These are phyloP conservation scores for Remersonia thermophila DNA, from an alignment of 2,329 filamentous ascomycete species.

Conservation along the genomic window DNA sequence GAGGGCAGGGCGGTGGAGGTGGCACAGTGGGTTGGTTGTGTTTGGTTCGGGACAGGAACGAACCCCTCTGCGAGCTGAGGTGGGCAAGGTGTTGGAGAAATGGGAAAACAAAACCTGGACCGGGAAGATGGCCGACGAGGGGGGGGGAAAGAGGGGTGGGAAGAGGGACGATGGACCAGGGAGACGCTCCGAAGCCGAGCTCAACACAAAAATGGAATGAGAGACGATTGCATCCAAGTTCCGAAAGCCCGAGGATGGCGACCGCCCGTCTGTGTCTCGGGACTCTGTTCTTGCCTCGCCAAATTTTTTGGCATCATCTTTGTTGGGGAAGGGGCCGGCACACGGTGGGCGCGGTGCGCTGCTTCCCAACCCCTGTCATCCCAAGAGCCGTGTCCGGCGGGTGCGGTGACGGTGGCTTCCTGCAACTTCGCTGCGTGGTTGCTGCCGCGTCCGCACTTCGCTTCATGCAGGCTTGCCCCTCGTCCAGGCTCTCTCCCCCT, in stretches of 20 bases:
- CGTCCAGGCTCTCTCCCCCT: slow-evolving; percentile 10
- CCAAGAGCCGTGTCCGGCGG: slow-evolving; percentile 6
- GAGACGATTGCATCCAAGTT: slow-evolving; percentile 6
- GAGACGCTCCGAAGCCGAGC: slow-evolving; percentile 5
- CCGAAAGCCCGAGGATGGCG: slow-evolving; percentile 3
- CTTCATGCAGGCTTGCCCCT: slow-evolving; percentile 9
- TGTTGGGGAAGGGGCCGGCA: slow-evolving; percentile 22
- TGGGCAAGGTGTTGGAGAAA: slow-evolving; percentile 1
- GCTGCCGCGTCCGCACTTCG: too few relatives aligned
- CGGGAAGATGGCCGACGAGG: too few relatives aligned
- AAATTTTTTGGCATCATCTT: slow-evolving; percentile 22
- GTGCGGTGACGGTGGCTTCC: slow-evolving; percentile 10
- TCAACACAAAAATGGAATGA: slow-evolving; percentile 7
- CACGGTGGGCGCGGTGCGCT: slow-evolving; percentile 1
- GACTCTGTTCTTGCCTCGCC: slow-evolving; percentile 16
- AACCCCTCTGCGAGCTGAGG: not conserved
- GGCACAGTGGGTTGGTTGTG: not conserved
- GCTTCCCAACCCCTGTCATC: slow-evolving; percentile 11
- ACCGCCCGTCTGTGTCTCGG: slow-evolving; percentile 7
- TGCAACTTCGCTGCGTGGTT: slow-evolving; percentile 7
- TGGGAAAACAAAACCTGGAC: too few relatives aligned
- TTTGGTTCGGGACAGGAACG: too few relatives aligned
- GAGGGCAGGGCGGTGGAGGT: slow-evolving; percentile 1
- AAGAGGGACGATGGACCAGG: too few relatives aligned
- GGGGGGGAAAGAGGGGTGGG: too few relatives aligned